Conservation (phyloP, 2,329 filamentous ascomycete genomes). For the Trematosphaeria pertusa region DNA sequence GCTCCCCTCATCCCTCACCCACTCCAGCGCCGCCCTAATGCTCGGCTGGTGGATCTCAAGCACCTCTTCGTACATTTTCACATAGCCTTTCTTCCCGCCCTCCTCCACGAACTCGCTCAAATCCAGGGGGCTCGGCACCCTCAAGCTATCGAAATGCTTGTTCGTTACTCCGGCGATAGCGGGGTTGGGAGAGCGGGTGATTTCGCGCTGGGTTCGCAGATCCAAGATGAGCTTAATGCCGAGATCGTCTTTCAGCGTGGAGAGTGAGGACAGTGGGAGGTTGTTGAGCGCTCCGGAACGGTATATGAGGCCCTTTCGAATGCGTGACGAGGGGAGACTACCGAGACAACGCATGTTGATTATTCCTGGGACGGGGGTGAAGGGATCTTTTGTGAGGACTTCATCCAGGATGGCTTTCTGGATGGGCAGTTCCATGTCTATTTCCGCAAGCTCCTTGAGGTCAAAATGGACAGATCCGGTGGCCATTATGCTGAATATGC, state of each 20-base stretch:
- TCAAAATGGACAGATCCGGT: neutral
- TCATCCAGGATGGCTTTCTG: neutral
- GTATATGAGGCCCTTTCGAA: slow-evolving; percentile 16
- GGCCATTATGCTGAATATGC: slow-evolving; percentile 8
- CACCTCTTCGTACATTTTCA: slow-evolving; percentile 22
- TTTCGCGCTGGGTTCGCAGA: slow-evolving; percentile 15
- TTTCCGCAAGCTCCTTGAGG: slow-evolving; percentile 9
- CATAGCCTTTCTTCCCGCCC: slow-evolving; percentile 61
- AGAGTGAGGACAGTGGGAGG: neutral
- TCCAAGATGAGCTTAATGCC: slow-evolving; percentile 19
- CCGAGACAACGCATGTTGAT: slow-evolving; percentile 25
- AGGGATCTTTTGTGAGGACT: slow-evolving; percentile 16
- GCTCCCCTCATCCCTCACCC: slow-evolving; percentile 14
- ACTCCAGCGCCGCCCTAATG: slow-evolving; percentile 19
- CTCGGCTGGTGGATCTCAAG: slow-evolving; percentile 15
- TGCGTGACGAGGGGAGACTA: slow-evolving; percentile 1
- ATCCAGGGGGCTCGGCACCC: slow-evolving; percentile 12
- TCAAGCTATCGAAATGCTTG: slow-evolving; percentile 2
- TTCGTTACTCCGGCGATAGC: slow-evolving; percentile 16
- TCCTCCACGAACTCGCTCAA: slow-evolving; percentile 56
- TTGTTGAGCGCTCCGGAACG: slow-evolving; percentile 17
- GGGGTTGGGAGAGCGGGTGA: slow-evolving; percentile 2
- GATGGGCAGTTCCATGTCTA: slow-evolving; percentile 13
- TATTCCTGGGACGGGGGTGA: slow-evolving; percentile 16
- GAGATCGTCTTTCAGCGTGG: slow-evolving; percentile 7